A percentile compares a stretch with the other conserved stretches of the same genome.
phyloP scores from a whole-genome alignment of 768 basidiomycete species.

The Suillus bovinus region DNA sequence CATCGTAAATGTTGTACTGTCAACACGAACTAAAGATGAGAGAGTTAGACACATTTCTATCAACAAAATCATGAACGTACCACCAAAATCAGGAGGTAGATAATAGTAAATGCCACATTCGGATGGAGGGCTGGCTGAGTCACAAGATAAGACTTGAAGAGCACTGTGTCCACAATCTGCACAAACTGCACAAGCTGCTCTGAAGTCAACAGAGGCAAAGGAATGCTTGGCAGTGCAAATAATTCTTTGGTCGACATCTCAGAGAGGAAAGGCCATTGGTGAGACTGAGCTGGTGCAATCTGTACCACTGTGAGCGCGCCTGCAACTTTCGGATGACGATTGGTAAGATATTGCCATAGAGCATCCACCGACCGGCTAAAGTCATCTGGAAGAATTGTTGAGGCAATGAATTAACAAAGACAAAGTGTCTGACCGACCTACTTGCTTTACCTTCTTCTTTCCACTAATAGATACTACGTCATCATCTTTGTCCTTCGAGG shows the following conservation, averaged over 20 bases:
- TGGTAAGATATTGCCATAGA: conserved; percentile 83
- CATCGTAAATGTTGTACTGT: conserved; percentile 20
- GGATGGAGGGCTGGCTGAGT: conserved; percentile 75
- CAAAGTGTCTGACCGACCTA: conserved; percentile 30
- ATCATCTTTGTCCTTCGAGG: conserved; percentile 51
- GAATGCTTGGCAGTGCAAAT: conserved; percentile 73
- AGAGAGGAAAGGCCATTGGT: conserved; percentile 68
- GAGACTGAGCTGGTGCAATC: conserved; percentile 69
- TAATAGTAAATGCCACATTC: too few species aligned
- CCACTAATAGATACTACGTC: conserved; percentile 55
- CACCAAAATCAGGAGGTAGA: conserved; percentile 45
- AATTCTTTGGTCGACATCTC: conserved; percentile 74
- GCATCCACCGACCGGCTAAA: conserved; percentile 77
- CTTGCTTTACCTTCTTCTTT: conserved; percentile 32
- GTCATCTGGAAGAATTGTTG: conserved; percentile 44
- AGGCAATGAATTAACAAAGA: not conserved
- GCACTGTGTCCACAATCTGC: conserved; percentile 92
- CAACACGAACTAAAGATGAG: conserved; percentile 24
- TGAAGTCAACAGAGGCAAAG: conserved; percentile 69
- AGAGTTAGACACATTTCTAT: conserved; percentile 8
- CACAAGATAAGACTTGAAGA: conserved; percentile 91
- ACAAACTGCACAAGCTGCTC: conserved; percentile 87
- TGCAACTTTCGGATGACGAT: conserved; percentile 83
- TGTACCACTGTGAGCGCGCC: conserved; percentile 71
- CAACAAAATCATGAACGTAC: conserved; percentile 13